Percentiles rank a stretch among this genome's conserved stretches.
phyloP scores from a whole-genome alignment of 805 yeast genomes.

The Lachancea waltii region DNA sequence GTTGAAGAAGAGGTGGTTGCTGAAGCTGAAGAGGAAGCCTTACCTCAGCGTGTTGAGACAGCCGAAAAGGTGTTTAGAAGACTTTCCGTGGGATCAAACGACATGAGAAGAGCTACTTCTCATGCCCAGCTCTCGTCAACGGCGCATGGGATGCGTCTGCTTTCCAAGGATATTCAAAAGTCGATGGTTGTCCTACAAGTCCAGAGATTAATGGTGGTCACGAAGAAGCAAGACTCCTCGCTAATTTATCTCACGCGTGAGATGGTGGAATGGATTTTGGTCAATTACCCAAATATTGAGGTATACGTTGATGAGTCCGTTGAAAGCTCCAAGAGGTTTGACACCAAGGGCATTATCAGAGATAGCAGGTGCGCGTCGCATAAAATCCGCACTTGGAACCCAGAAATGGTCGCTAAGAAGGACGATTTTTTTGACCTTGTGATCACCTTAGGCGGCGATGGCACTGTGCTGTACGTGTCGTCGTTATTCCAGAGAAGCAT shows the following conservation, averaged over 20 bases:
- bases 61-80: constrained; percentile 11
- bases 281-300: constrained; percentile 33
- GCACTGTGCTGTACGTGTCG: constrained; percentile 86
- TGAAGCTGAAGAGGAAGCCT: too few relatives aligned
- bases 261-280: constrained; percentile 68
- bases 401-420: constrained; percentile 41
- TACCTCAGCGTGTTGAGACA: background rate
- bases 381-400: constrained; percentile 59
- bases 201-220: constrained; percentile 68
- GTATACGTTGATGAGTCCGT: constrained; percentile 74
- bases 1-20: constrained; percentile 4
- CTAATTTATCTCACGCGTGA: constrained; percentile 71
- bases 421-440: constrained; percentile 62
- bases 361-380: constrained; percentile 40
- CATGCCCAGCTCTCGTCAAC: constrained; percentile 75
- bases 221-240: constrained; percentile 84
- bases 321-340: constrained; percentile 56
- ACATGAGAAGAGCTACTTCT: constrained; percentile 50
- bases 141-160: constrained; percentile 71
- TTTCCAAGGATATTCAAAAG: constrained; percentile 63
- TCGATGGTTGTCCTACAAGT: constrained; percentile 69
- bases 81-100: constrained; percentile 32
- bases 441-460: constrained; percentile 93
- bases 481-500: constrained; percentile 77
- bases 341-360: constrained; percentile 44